Conservation (phyloP, 495 filamentous ascomycete genomes). For the Daldinia loculata region DNA sequence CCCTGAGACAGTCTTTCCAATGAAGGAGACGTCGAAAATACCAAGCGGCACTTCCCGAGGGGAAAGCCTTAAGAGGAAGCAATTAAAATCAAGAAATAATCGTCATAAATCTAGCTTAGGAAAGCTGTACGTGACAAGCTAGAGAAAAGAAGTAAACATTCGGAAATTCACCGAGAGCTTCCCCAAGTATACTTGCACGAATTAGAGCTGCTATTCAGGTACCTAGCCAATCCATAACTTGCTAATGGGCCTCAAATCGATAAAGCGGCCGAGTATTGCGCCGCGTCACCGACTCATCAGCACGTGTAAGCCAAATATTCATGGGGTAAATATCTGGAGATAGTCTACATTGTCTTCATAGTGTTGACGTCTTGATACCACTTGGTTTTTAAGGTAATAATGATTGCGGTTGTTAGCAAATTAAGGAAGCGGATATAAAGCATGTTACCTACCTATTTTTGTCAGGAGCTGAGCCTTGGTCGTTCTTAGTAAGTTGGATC, state of each 20-base stretch:
- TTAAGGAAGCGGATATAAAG: not conserved
- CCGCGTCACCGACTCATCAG: not conserved
- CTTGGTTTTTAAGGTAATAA: not conserved
- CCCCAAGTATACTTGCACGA: not conserved
- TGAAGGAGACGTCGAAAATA: not conserved
- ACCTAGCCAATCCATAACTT: not conserved
- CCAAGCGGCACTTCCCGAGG: not conserved
- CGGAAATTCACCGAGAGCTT: not conserved
- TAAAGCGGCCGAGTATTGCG: constrained; percentile 1
- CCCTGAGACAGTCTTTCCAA: not conserved
- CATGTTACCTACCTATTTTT: no score
- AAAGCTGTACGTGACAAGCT: not conserved
- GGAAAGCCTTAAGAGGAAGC: not conserved
- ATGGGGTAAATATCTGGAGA: not conserved
- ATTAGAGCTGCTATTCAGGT: not conserved
- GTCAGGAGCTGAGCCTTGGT: not conserved
- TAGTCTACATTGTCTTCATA: not conserved
- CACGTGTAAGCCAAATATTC: not conserved
- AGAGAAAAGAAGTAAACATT: not conserved
- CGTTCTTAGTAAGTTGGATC: constrained; percentile 2
- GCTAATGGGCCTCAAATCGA: not conserved
- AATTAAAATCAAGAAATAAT: not conserved
- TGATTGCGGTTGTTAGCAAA: not conserved
- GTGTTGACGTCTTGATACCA: not conserved
- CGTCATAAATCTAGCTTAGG: not conserved